These are phyloP conservation scores for Jaenimonas drosophilae DNA, from an alignment of 208 protist genomes.

Conservation along the genomic window DNA sequence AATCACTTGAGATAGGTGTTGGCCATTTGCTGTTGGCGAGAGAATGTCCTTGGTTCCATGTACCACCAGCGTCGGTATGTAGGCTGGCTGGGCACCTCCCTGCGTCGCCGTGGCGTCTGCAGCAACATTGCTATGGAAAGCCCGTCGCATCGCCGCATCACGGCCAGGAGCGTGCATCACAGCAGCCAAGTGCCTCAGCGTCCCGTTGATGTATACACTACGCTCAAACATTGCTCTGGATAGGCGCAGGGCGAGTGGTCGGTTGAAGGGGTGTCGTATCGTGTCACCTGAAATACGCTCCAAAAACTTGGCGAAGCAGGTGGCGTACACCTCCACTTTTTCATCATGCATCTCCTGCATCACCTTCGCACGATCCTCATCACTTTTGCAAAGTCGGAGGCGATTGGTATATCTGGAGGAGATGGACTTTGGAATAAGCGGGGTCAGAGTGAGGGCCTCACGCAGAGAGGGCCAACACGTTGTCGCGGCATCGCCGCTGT, in stretches of 20 bases:
- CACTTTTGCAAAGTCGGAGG: conserved; percentile 11
- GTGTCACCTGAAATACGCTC: conserved; percentile 20
- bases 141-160: conserved; percentile 9
- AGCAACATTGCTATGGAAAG: conserved; percentile 8
- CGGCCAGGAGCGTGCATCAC: conserved; percentile 31
- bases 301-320: conserved; percentile 23
- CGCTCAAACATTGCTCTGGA: conserved; percentile 29
- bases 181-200: conserved; percentile 41
- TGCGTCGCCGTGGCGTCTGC: neutral
- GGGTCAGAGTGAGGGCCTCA: conserved; percentile 24
- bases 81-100: conserved; percentile 2
- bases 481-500: too few species aligned
- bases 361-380: conserved; percentile 15
- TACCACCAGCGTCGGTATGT: conserved; percentile 60
- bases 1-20: conserved; percentile 27
- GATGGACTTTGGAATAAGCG: conserved; percentile 19
- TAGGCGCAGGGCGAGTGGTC: conserved; percentile 8
- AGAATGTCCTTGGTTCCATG: conserved; percentile 56
- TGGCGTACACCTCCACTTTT: conserved; percentile 17
- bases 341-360: conserved; percentile 17
- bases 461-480: conserved; percentile 36
- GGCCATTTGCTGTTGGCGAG: conserved; percentile 32
- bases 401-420: conserved; percentile 16
- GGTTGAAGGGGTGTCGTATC: conserved; percentile 29
- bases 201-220: conserved; percentile 31